Percentiles rank a stretch among this genome's conserved stretches.
phyloP scores from a whole-genome alignment of 495 filamentous ascomycete species.

The Xylaria sp. region DNA sequence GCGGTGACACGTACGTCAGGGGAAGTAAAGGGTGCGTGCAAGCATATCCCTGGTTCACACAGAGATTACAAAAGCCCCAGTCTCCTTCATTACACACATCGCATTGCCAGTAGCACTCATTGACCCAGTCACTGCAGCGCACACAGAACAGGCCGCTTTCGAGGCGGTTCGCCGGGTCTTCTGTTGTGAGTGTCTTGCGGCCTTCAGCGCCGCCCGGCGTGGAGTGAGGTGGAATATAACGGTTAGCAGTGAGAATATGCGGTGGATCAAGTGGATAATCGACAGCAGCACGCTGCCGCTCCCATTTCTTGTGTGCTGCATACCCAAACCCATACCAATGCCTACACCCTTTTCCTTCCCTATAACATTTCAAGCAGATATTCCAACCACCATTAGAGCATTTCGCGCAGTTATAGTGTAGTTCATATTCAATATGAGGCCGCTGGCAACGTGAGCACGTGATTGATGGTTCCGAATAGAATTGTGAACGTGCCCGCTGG shows the following conservation, averaged over 20 bases:
- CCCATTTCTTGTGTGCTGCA: conserved; percentile 67
- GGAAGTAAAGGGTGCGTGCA: conserved; percentile 83
- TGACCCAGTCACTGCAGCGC: conserved; percentile 71
- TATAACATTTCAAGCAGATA: conserved; percentile 81
- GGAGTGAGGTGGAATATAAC: conserved; percentile 65
- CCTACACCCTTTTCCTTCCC: conserved; percentile 72
- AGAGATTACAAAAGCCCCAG: conserved; percentile 88
- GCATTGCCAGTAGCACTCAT: conserved; percentile 86
- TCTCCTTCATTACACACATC: conserved; percentile 84
- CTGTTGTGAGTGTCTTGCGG: conserved; percentile 61
- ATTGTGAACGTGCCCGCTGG: conserved; percentile 46
- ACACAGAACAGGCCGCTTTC: conserved; percentile 84
- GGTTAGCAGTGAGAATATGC: conserved; percentile 71
- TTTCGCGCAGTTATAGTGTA: conserved; percentile 77
- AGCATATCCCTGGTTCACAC: conserved; percentile 76
- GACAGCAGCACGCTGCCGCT: conserved; percentile 40
- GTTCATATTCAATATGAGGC: conserved; percentile 74
- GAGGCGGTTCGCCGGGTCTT: conserved; percentile 70
- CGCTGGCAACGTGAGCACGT: conserved; percentile 72
- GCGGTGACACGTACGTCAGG: conserved; percentile 50
- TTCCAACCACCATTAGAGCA: conserved; percentile 76
- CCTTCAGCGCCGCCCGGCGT: conserved; percentile 55
- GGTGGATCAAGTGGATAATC: conserved; percentile 53
- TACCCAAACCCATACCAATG: conserved; percentile 80
- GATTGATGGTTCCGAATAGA: conserved; percentile 73